A percentile compares a stretch with the other conserved stretches of the same genome.
Evolutionary conservation across 176 grass and related monocot genomes (phyloP).

Genomic region (Aechmea fasciata): DNA sequence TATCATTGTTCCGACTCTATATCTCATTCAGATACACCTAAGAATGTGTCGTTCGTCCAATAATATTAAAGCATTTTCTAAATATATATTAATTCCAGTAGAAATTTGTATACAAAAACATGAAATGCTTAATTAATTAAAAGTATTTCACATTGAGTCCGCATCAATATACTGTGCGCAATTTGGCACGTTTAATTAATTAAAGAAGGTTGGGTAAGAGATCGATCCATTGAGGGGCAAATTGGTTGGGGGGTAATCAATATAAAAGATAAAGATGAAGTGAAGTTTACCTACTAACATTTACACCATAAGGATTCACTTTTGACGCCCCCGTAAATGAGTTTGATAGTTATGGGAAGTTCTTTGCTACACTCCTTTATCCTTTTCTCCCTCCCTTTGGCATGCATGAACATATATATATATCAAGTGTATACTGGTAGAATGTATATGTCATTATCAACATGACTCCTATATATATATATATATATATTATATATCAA

Average conservation of each 20-base stretch:
- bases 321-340: not conserved
- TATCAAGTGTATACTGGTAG: too few species aligned
- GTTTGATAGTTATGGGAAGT: not conserved
- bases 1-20: too few species aligned
- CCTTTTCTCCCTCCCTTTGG: not conserved
- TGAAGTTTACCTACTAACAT: slow-evolving; percentile 4
- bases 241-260: slow-evolving; percentile 2
- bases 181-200: too few species aligned
- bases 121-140: too few species aligned
- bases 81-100: too few species aligned
- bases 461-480: too few species aligned
- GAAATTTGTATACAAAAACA: too few species aligned
- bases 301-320: not conserved
- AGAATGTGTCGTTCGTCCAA: too few species aligned
- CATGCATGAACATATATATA: not conserved
- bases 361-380: not conserved
- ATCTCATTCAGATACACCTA: too few species aligned
- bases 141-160: not conserved
- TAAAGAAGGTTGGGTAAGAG: not conserved
- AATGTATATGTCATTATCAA: too few species aligned
- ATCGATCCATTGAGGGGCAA: not conserved
- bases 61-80: too few species aligned
- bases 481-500: too few species aligned
- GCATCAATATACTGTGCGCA: not conserved
- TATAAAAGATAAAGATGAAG: slow-evolving; percentile 5